Base-by-base conservation (phyloP, 768 basidiomycete species). In the Polyporus arcularius region DNA sequence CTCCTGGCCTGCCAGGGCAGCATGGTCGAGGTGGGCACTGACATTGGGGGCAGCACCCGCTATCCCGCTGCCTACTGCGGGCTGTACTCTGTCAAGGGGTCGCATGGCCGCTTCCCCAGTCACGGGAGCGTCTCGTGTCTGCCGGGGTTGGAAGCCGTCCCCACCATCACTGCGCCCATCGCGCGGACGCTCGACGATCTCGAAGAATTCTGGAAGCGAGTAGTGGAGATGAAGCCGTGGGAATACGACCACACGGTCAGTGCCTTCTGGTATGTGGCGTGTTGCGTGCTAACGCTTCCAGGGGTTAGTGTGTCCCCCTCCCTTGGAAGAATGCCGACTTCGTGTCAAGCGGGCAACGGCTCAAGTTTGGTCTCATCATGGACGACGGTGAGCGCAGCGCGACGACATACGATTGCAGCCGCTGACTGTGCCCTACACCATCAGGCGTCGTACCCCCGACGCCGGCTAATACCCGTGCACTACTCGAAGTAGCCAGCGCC, bases 21-120 rank as follows among this genome's bases (percentile, higher is more conserved):
- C 26, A 69, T 76, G 18, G 68, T 84, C 58, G 82, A 82, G 49
- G 72, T 83, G 32, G 74, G 78, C 7, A 78, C 81, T 5, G 83
- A 84, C 61, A 67, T 83, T 16, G 82, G 82, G 1, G 84, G 84
- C 5, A 80, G 79, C 18, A 71, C 78, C 14, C 74, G 83, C 49
- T 76, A 80, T 54, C 83, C 83, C 1, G 75, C 82, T 1, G 76
- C 79, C 11, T 79, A 73, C 49, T 81, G 79, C 45, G 83, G 82
- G 4, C 47, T 82, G 18, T 82, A 81, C 61, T 68, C 74, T 16
- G 70, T 82, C 66, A 76, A 76, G 35, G 72, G 76, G 3, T 74
- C 76, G 11, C 49, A 66, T 0, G 76, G 79, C 21, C 72, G 80
- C 41, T 76, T 79, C 58, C 80, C 79, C 0, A 57, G 60, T 12